Evolutionary conservation across 371 early-diverging fungal species (phyloP).

Genomic region (Vavraia culicis): DNA sequence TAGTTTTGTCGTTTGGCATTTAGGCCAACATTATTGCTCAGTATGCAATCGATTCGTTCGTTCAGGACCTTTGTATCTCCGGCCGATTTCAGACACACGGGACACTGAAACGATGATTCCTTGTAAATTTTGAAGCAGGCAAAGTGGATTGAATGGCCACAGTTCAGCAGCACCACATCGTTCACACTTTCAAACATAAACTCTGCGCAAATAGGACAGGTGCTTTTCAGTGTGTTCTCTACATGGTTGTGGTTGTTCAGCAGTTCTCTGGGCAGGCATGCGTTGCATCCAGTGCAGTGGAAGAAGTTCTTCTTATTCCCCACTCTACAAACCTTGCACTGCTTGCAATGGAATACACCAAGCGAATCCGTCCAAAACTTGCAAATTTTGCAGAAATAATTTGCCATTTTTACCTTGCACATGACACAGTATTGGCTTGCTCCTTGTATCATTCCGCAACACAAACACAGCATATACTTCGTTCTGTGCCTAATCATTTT

Average conservation of each 20-base stretch:
- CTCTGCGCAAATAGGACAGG: conserved; percentile 89
- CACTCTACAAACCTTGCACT: conserved; percentile 70
- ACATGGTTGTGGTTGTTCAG: conserved; percentile 65
- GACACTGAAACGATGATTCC: conserved; percentile 70
- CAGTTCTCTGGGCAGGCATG: conserved; percentile 57
- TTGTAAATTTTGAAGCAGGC: conserved; percentile 59
- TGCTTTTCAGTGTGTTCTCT: conserved; percentile 62
- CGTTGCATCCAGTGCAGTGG: conserved; percentile 73
- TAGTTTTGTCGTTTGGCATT: conserved; percentile 58
- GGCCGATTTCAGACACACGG: conserved; percentile 70
- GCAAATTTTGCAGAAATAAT: conserved; percentile 70
- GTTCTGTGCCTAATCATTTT: conserved; percentile 51
- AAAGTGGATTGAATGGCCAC: conserved; percentile 77
- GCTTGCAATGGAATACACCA: conserved; percentile 64
- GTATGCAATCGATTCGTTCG: conserved; percentile 53
- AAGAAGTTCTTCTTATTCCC: conserved; percentile 56
- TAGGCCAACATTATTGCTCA: conserved; percentile 48
- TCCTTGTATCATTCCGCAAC: conserved; percentile 57
- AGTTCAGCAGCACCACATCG: conserved; percentile 56
- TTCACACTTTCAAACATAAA: conserved; percentile 62
- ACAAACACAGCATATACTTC: conserved; percentile 68
- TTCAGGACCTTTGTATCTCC: conserved; percentile 62
- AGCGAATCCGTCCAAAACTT: conserved; percentile 65
- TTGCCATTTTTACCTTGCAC: conserved; percentile 50
- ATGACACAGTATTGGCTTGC: conserved; percentile 52